A percentile compares a stretch with the other conserved stretches of the same genome.
Conservation (phyloP, 148 eudicot genomes). For the Nepenthes mirabilis region DNA sequence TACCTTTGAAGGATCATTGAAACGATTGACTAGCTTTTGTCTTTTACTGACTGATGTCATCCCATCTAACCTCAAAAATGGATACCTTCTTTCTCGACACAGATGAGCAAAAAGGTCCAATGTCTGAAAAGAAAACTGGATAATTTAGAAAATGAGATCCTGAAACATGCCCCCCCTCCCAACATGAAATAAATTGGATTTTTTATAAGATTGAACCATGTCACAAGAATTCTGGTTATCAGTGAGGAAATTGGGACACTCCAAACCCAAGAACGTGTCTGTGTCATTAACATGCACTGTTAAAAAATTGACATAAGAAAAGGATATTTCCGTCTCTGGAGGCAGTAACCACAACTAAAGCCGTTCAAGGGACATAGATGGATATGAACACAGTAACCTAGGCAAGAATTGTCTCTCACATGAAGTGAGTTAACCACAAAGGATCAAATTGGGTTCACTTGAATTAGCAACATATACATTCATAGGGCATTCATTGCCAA, state of each 20-base stretch:
- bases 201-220: neutral
- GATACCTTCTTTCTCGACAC: constrained; percentile 97
- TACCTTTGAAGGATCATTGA: constrained; percentile 93
- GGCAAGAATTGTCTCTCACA: too few species aligned
- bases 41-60: constrained; percentile 83
- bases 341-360: too few species aligned
- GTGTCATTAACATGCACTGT: too few species aligned
- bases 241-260: neutral
- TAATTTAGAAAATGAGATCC: neutral
- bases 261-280: too few species aligned
- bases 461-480: too few species aligned
- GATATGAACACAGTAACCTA: too few species aligned
- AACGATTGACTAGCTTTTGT: constrained; percentile 87
- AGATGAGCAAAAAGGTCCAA: constrained; percentile 95
- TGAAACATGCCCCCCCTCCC: neutral
- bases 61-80: constrained; percentile 89
- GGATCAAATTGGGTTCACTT: too few species aligned
- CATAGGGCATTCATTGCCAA: too few species aligned
- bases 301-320: too few species aligned
- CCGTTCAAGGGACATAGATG: too few species aligned
- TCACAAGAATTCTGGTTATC: neutral
- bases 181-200: neutral
- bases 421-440: too few species aligned
- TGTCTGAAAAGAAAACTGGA: constrained; percentile 37
- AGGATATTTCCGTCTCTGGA: too few species aligned